Percentiles rank a stretch among this genome's conserved stretches.
Evolutionary conservation across 805 yeast genomes (phyloP).

Genomic region (Debaryomyces maramus): DNA sequence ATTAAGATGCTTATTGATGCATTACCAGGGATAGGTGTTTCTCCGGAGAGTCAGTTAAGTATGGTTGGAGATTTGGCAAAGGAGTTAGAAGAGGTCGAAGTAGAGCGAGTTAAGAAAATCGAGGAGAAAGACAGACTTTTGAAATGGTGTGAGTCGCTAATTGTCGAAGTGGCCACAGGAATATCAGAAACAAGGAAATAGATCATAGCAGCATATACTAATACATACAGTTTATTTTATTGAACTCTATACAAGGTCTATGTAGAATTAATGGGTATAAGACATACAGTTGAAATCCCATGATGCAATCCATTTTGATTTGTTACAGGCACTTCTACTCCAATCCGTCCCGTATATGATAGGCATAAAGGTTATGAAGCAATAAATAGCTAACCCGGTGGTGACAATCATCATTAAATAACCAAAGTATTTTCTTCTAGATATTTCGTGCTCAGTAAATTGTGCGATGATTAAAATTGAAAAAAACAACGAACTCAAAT

Average conservation of each 20-base stretch:
- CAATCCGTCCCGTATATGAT: constrained; percentile 49
- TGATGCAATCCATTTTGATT: constrained; percentile 30
- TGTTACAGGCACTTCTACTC: constrained; percentile 42
- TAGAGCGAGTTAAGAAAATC: constrained; percentile 55
- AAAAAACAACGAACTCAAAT: constrained; percentile 52
- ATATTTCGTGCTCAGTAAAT: constrained; percentile 40
- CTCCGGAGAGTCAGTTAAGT: constrained; percentile 69
- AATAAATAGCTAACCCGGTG: constrained; percentile 17
- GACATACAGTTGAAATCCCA: constrained; percentile 48
- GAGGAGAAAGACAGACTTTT: constrained; percentile 63
- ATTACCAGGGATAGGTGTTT: constrained; percentile 88
- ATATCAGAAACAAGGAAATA: constrained; percentile 40
- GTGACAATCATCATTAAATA: constrained; percentile 19
- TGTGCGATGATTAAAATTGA: constrained; percentile 47
- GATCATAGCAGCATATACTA: neutral
- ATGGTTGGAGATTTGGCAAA: constrained; percentile 61
- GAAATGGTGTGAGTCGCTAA: constrained; percentile 63
- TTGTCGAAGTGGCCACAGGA: constrained; percentile 58
- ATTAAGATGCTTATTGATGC: constrained; percentile 82
- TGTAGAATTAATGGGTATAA: constrained; percentile 11
- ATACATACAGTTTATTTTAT: neutral
- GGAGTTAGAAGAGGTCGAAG: constrained; percentile 62
- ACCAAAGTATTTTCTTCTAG: constrained; percentile 28
- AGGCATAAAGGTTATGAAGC: constrained; percentile 36
- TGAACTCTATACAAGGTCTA: neutral